These are phyloP conservation scores for Centrapalus pauciflorus DNA, from an alignment of 129 eudicot species.

Conservation along the genomic window DNA sequence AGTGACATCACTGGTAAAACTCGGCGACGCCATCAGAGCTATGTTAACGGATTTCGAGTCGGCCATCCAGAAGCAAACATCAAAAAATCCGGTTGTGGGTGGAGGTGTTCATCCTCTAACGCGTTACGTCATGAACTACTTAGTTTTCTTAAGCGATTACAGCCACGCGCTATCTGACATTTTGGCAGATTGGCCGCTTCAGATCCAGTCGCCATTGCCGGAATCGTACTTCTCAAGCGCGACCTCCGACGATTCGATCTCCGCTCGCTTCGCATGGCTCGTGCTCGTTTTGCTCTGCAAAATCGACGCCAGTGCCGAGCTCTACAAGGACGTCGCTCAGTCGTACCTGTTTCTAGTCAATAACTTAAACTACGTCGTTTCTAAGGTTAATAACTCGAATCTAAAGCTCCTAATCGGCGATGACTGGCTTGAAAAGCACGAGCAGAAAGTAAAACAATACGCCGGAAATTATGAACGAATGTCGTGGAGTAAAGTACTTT, in stretches of 20 bases:
- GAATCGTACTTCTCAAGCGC: conserved; percentile 54
- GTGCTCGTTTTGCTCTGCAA: conserved; percentile 74
- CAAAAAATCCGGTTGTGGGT: conserved; percentile 44
- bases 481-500: conserved; percentile 65
- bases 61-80: conserved; percentile 61
- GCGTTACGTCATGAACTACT: conserved; percentile 81
- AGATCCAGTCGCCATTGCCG: conserved; percentile 50
- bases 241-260: conserved; percentile 22
- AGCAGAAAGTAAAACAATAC: conserved; percentile 48
- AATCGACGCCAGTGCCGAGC: conserved; percentile 65
- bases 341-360: conserved; percentile 75
- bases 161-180: conserved; percentile 48
- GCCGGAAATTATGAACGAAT: conserved; percentile 62
- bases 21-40: conserved; percentile 51
- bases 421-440: conserved; percentile 63
- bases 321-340: conserved; percentile 62
- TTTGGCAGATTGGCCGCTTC: conserved; percentile 51
- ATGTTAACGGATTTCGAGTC: conserved; percentile 69
- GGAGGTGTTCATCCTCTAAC: conserved; percentile 85
- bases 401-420: conserved; percentile 51
- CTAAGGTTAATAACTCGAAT: conserved; percentile 51
- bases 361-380: conserved; percentile 81
- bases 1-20: conserved; percentile 35
- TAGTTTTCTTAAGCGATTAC: conserved; percentile 63
- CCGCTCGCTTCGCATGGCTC: conserved; percentile 64